Evolutionary conservation across 1,284 basidiomycete species (phyloP).

Genomic region (Pholiota adiposa): DNA sequence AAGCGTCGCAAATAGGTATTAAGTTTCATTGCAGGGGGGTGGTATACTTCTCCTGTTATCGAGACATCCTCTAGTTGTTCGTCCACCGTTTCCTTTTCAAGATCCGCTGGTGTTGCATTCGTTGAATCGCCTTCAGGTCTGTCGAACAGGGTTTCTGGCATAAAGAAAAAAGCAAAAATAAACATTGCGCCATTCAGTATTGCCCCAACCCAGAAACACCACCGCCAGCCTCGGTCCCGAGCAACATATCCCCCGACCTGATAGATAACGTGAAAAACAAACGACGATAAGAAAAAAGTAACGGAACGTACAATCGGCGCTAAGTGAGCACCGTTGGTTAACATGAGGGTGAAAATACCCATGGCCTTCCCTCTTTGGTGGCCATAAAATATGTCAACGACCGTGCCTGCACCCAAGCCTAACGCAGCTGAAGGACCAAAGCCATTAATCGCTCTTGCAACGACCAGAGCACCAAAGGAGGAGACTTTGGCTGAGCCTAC

Average conservation of each 20-base stretch:
- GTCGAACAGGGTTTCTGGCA: slow-evolving; percentile 38
- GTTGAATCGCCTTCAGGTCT: slow-evolving; percentile 18
- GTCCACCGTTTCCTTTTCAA: slow-evolving; percentile 11
- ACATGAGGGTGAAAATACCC: slow-evolving; percentile 39
- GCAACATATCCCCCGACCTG: slow-evolving; percentile 42
- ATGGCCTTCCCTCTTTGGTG: slow-evolving; percentile 41
- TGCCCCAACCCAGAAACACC: slow-evolving; percentile 40
- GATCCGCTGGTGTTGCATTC: slow-evolving; percentile 11
- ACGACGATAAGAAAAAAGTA: neutral
- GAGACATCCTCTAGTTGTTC: slow-evolving; percentile 17
- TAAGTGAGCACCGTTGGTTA: slow-evolving; percentile 39
- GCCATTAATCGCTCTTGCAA: slow-evolving; percentile 38
- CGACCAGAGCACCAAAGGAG: slow-evolving; percentile 33
- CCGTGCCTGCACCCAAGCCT: slow-evolving; percentile 40
- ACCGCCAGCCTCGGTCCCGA: slow-evolving; percentile 35
- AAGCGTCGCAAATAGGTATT: slow-evolving; percentile 30
- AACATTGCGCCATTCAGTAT: slow-evolving; percentile 38
- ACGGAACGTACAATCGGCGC: slow-evolving; percentile 37
- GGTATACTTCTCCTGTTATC: slow-evolving; percentile 22
- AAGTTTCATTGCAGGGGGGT: slow-evolving; percentile 28
- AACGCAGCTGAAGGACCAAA: slow-evolving; percentile 38
- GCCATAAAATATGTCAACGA: slow-evolving; percentile 37
- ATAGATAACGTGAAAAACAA: neutral
- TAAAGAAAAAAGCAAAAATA: slow-evolving; percentile 31
- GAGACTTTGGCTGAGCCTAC: slow-evolving; percentile 36